Conservation (phyloP, 257 asterid species). For the Nicotiana benthamiana region DNA sequence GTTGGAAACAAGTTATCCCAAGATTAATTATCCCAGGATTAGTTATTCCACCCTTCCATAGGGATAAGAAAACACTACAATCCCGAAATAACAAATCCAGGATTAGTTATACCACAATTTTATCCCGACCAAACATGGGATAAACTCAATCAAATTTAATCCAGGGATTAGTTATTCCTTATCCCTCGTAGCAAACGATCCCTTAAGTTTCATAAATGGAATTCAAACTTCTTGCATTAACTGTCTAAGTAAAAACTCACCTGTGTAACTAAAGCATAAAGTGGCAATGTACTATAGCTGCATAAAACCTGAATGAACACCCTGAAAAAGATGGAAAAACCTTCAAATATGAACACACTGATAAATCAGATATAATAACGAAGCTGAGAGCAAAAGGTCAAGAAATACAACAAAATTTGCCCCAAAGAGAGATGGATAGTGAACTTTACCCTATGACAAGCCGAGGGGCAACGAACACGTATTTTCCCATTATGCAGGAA, state of each 20-base stretch:
- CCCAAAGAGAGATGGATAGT: too few species aligned
- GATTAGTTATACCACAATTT: too few species aligned
- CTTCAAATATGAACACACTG: background rate
- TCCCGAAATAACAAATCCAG: too few species aligned
- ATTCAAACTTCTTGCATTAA: background rate
- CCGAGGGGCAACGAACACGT: constrained; percentile 61
- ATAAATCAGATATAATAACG: background rate
- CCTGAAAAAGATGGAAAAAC: constrained; percentile 27
- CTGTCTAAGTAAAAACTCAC: constrained; percentile 17
- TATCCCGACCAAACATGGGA: too few species aligned
- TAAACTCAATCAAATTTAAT: too few species aligned
- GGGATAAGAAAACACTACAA: too few species aligned
- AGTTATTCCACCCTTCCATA: too few species aligned
- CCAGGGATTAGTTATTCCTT: too few species aligned
- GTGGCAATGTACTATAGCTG: constrained; percentile 91
- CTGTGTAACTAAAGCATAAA: constrained; percentile 94
- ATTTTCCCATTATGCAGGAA: constrained; percentile 93
- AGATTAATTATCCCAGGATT: too few species aligned
- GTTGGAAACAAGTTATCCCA: too few species aligned
- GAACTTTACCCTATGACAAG: constrained; percentile 67
- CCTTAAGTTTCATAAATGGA: background rate
- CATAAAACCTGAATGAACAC: constrained; percentile 78
- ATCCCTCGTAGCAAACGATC: too few species aligned
- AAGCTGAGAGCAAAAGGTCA: background rate
- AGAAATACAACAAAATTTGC: background rate